These are phyloP conservation scores for Fusarium zealandicum DNA, from an alignment of 2,329 filamentous ascomycete species.

Conservation along the genomic window DNA sequence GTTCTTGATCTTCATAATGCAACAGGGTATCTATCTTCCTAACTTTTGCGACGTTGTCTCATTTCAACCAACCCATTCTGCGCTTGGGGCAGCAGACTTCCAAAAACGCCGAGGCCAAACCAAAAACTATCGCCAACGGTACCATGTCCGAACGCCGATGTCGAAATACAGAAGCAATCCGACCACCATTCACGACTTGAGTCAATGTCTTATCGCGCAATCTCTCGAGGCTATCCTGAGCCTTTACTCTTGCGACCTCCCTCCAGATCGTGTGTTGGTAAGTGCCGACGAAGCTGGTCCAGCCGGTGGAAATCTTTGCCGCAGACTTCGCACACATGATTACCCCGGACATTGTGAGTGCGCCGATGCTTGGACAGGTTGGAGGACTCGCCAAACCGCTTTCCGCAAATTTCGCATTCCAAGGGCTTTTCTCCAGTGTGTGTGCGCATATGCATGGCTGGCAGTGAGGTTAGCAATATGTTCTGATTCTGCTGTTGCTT, in stretches of 20 bases:
- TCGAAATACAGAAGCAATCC: slow-evolving; percentile 13
- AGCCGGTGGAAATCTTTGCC: slow-evolving; percentile 64
- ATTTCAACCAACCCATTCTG: slow-evolving; percentile 10
- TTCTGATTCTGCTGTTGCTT: background rate
- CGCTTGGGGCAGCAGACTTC: slow-evolving; percentile 12
- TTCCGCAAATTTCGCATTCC: slow-evolving; percentile 64
- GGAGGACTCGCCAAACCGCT: slow-evolving; percentile 69
- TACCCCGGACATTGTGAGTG: slow-evolving; percentile 63
- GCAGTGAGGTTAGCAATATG: slow-evolving; percentile 21
- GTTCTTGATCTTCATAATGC: slow-evolving; percentile 15
- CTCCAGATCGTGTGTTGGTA: slow-evolving; percentile 44
- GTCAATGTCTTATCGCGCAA: background rate
- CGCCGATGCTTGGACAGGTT: slow-evolving; percentile 72
- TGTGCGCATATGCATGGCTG: slow-evolving; percentile 71
- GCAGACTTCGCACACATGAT: slow-evolving; percentile 61
- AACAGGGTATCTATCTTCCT: slow-evolving; percentile 34
- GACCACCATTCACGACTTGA: background rate
- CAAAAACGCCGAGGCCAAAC: slow-evolving; percentile 15
- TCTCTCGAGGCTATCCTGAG: slow-evolving; percentile 9
- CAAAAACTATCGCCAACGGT: slow-evolving; percentile 8
- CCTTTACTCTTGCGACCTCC: slow-evolving; percentile 29
- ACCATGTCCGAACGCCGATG: slow-evolving; percentile 19
- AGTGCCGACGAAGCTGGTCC: slow-evolving; percentile 67
- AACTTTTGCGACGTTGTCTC: slow-evolving; percentile 8
- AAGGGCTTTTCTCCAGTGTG: slow-evolving; percentile 72